A percentile compares a stretch with the other conserved stretches of the same genome.
phyloP scores from a whole-genome alignment of 2,329 filamentous ascomycete genomes.

The Tolypocladium sp. region DNA sequence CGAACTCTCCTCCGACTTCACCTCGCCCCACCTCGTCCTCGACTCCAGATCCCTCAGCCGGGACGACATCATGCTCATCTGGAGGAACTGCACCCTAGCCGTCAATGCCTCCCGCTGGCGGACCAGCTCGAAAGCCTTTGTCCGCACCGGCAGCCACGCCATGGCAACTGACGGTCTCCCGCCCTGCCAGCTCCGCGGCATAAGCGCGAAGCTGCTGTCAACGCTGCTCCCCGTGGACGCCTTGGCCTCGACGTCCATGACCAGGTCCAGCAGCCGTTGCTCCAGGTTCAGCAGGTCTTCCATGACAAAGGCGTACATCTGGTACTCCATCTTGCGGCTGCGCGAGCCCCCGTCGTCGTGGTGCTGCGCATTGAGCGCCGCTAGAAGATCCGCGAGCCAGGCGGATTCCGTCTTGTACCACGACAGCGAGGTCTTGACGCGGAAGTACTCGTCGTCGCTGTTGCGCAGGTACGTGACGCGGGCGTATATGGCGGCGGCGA shows the following conservation, averaged over 20 bases:
- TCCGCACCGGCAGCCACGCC: slow-evolving; percentile 33
- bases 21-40: slow-evolving; percentile 18
- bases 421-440: slow-evolving; percentile 33
- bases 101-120: slow-evolving; percentile 35
- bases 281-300: slow-evolving; percentile 35
- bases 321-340: slow-evolving; percentile 23
- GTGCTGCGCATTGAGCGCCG: slow-evolving; percentile 16
- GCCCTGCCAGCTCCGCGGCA: slow-evolving; percentile 28
- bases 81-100: slow-evolving; percentile 35
- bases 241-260: slow-evolving; percentile 30
- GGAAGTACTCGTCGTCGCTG: slow-evolving; percentile 36
- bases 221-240: slow-evolving; percentile 9
- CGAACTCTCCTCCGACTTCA: slow-evolving; percentile 17
- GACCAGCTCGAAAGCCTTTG: slow-evolving; percentile 34
- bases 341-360: slow-evolving; percentile 10
- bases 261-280: slow-evolving; percentile 32
- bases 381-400: slow-evolving; percentile 33
- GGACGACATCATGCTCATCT: slow-evolving; percentile 39
- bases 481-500: slow-evolving; percentile 31
- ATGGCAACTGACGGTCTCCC: slow-evolving; percentile 28
- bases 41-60: slow-evolving; percentile 26
- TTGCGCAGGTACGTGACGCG: slow-evolving; percentile 35
- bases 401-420: slow-evolving; percentile 41
- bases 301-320: slow-evolving; percentile 39
- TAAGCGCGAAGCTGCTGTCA: slow-evolving; percentile 24